A percentile compares a stretch with the other conserved stretches of the same genome.
Evolutionary conservation across 78 protist species (phyloP).

Genomic region (Ministeria vibrans): DNA sequence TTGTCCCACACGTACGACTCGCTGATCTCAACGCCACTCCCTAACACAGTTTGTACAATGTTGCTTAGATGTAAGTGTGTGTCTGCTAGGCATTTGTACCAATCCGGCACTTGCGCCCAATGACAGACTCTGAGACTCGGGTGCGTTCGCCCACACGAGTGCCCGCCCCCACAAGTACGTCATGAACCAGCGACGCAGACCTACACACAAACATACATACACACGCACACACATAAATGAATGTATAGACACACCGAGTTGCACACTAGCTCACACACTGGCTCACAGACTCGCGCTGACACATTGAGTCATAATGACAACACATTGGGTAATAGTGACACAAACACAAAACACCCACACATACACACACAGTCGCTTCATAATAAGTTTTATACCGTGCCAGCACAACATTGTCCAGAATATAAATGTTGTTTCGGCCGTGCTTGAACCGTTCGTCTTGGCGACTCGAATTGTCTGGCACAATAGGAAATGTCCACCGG

Average conservation of each 20-base stretch:
- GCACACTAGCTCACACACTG: background rate
- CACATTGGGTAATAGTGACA: background rate
- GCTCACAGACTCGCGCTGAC: background rate
- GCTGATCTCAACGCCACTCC: conserved; percentile 26
- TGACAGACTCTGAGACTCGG: conserved; percentile 22
- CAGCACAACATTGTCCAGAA: conserved; percentile 42
- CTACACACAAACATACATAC: conserved; percentile 4
- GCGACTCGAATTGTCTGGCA: conserved; percentile 58
- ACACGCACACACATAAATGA: background rate
- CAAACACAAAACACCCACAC: background rate
- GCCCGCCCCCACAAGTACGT: conserved; percentile 39
- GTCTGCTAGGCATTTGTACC: conserved; percentile 8
- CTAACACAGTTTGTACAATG: background rate
- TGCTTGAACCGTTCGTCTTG: conserved; percentile 20
- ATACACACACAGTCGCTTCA: background rate
- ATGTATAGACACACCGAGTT: background rate
- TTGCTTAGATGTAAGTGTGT: background rate
- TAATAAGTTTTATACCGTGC: background rate
- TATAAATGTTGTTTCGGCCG: conserved; percentile 47
- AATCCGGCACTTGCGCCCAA: conserved; percentile 57
- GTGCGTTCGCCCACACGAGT: conserved; percentile 19
- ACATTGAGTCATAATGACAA: background rate
- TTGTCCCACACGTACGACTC: conserved; percentile 29
- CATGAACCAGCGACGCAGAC: conserved; percentile 18
- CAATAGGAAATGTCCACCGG: conserved; percentile 77